Base-by-base conservation (phyloP, 2,329 filamentous ascomycete species). In the Tolypocladium sp. region DNA sequence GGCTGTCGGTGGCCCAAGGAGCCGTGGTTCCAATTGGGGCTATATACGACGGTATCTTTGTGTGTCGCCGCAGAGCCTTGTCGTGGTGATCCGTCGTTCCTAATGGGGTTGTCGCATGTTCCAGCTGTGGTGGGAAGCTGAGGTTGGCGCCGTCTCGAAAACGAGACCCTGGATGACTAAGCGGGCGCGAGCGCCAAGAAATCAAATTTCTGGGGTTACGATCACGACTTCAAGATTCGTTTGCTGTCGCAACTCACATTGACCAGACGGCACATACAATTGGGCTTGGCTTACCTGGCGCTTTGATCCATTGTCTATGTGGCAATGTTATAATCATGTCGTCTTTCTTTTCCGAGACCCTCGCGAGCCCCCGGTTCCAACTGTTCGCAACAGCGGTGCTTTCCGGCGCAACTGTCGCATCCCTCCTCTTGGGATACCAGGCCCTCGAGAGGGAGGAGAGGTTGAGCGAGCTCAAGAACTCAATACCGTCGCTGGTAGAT, bases 381-480 rank as follows among this genome's bases (percentile, higher is more conserved):
- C 77, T 94, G 41, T 82, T 85, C 22, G 83, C 87, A 3, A 91
- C 90, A 0, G 90, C 90, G 2, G 77, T 90, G 27, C 74, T 84
- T 17, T 88, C 85, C 0, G 85, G 84, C 22, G 81, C 79, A 10
- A 76, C 84, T 0, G 84, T 82, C 33, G 84, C 84, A 2, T 78
- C 78, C n/a, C 75, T 83, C 9, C 77, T 89, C 38, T 72, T 89
- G 17, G 82, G 83, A 25, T 86, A 84, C 65, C 86, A 89, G 70
- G 78, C 77, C 44, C 71, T 86, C n/a, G 78, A 81, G 61, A 71
- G 82, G 37, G 76, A 81, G 61, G 79, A 81, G 64, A 78, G 80
- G 38, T 69, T 87, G 6, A 75, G 78, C 46, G 74, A 81, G 59
- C 74, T 88, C 12, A 89, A 88, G 70, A 77, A 74, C 61, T 85